Percentiles rank a stretch among this genome's conserved stretches.
phyloP scores from a whole-genome alignment of 306 rosid genomes.

The Sechiopsis laciniata region DNA sequence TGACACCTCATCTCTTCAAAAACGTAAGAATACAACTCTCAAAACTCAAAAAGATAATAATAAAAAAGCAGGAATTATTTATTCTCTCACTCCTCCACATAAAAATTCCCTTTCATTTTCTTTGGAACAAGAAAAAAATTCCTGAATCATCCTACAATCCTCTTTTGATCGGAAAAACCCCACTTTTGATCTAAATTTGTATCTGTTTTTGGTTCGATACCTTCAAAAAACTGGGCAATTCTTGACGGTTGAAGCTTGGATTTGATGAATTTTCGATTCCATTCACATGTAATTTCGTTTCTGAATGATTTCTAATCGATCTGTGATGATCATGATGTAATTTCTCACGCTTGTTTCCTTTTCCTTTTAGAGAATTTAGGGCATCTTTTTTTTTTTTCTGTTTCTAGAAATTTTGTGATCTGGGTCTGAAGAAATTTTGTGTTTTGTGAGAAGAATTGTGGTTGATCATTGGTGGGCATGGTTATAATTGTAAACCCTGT shows the following conservation, averaged over 20 bases:
- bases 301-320: slow-evolving; percentile 41
- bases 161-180: slow-evolving; percentile 35
- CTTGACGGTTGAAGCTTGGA: slow-evolving; percentile 48
- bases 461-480: slow-evolving; percentile 22
- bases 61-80: slow-evolving; percentile 20
- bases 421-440: slow-evolving; percentile 28
- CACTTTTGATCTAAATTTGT: slow-evolving; percentile 41
- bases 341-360: too few relatives aligned
- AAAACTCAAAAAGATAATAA: slow-evolving; percentile 23
- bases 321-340: slow-evolving; percentile 52
- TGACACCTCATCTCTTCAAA: slow-evolving; percentile 43
- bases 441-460: neutral
- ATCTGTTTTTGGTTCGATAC: slow-evolving; percentile 19
- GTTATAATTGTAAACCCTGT: slow-evolving; percentile 37
- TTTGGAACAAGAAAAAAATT: neutral
- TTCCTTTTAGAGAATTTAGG: neutral
- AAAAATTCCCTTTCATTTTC: slow-evolving; percentile 25
- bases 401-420: slow-evolving; percentile 34
- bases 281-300: slow-evolving; percentile 58
- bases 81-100: slow-evolving; percentile 32
- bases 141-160: slow-evolving; percentile 11
- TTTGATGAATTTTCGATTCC: slow-evolving; percentile 43
- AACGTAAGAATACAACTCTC: neutral
- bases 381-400: slow-evolving; percentile 27
- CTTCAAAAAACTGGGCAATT: slow-evolving; percentile 13